Evolutionary conservation across 495 filamentous ascomycete species (phyloP), one percentile per base, ranked within the genome.

Genomic region (Podospora pseudoanserina): DNA sequence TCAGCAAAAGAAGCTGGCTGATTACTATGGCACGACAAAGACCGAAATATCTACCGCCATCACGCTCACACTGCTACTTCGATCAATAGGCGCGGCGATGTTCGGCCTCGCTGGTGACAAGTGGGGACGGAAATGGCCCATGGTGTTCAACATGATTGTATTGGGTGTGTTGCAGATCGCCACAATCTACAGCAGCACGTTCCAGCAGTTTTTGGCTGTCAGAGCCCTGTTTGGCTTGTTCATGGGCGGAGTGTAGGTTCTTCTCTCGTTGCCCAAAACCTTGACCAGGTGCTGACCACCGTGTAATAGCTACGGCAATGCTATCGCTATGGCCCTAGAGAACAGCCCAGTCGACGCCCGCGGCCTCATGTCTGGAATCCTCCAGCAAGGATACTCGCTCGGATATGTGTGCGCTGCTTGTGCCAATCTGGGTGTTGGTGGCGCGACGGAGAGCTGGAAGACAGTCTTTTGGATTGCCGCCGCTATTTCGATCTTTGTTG

Each of bases 61-160:
- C 70, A 93, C 91, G 0, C 79, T 94, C 34, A 91, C 89, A 0
- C 79, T 94, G 44, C 80, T 93, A 11, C 80, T 93, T 28, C 82
- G 91, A 23, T 90, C 89, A 54, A 78, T 92, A 18, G 91, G 91
- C 6, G 90, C 91, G 5, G 87, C 84, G 4, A 73, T 85, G 71
- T 92, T 93, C 64, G 91, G 91, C 59, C 80, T 94, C 28, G 86
- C 88, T 1, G 89, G 88, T 62, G 91, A 94, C 71, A 84, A 83
- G 26, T 92, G 85, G 76, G 91, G 91, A n/a, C 85, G 90, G 59
- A 92, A 92, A 79, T 94, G 89, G 86, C 90, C 91, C 6, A 90
- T 92, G 88, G 86, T 92, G 13, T 63, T 85, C 69, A 92, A 92
- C 75, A 86, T 92, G 84, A 77, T 91, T 54, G 74, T 88, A 3